These are phyloP conservation scores for Cicer bijugum DNA, from an alignment of 306 rosid genomes.

Conservation along the genomic window DNA sequence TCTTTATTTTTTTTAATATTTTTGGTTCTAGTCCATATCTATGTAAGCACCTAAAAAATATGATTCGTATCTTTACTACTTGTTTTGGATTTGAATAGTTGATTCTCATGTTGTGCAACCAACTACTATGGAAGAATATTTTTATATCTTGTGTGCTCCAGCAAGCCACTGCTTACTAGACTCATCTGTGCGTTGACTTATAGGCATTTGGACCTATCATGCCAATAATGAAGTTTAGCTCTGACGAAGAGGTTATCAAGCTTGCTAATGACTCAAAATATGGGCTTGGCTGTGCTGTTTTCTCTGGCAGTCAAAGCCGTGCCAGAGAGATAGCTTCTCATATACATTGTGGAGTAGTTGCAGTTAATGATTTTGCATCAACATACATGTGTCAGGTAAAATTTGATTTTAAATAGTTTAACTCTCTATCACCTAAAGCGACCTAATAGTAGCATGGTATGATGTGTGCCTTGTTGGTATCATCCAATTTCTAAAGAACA, in stretches of 20 bases:
- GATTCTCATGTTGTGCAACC: conserved; percentile 28
- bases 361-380: conserved; percentile 82
- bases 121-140: conserved; percentile 17
- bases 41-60: neutral
- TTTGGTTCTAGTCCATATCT: conserved; percentile 1
- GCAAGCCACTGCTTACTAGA: conserved; percentile 33
- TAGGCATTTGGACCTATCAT: conserved; percentile 95
- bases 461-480: conserved; percentile 5
- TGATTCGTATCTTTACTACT: conserved; percentile 12
- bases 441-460: conserved; percentile 18
- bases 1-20: neutral
- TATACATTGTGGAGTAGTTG: conserved; percentile 81
- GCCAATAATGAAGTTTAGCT: conserved; percentile 87
- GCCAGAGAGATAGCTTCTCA: conserved; percentile 81
- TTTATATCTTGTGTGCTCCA: conserved; percentile 19
- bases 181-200: conserved; percentile 36
- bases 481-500: conserved; percentile 15
- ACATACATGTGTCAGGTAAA: conserved; percentile 90
- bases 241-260: conserved; percentile 77
- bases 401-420: neutral
- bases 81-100: conserved; percentile 10
- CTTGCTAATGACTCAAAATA: conserved; percentile 91
- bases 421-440: neutral
- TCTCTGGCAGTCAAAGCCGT: conserved; percentile 78
- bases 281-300: conserved; percentile 95